A percentile compares a stretch with the other conserved stretches of the same genome.
phyloP scores from a whole-genome alignment of 768 basidiomycete species.

The Collybiopsis confluens region DNA sequence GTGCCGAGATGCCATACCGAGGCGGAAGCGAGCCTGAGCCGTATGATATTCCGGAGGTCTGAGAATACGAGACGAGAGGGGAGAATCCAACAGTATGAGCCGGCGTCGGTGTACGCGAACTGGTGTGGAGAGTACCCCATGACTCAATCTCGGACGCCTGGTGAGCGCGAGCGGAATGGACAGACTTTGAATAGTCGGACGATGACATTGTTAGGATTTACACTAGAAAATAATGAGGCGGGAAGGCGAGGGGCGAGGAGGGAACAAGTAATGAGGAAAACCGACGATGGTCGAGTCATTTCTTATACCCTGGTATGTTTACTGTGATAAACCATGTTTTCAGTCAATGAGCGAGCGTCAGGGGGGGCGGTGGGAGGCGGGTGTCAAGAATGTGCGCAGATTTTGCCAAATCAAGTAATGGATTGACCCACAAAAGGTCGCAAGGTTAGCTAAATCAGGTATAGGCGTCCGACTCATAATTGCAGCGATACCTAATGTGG shows the following conservation, averaged over 20 bases:
- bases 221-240: not conserved
- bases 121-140: not conserved
- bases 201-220: not conserved
- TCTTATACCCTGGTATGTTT: constrained; percentile 3
- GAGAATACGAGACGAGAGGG: not conserved
- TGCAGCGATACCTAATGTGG: not conserved
- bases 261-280: constrained; percentile 1
- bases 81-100: not conserved
- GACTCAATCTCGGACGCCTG: not conserved
- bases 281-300: not conserved
- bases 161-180: not conserved
- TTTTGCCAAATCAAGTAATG: not conserved
- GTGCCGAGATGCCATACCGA: not conserved
- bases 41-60: not conserved
- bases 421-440: not conserved
- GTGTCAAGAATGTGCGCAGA: not conserved
- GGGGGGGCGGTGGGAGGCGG: constrained; percentile 1
- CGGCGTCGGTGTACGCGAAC: not conserved
- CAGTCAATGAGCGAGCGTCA: not conserved
- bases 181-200: constrained; percentile 1
- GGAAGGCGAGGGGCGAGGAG: not conserved
- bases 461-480: not conserved
- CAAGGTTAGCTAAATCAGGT: not conserved
- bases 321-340: not conserved
- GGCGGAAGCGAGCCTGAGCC: not conserved